Conservation (phyloP, 495 filamentous ascomycete species). For the Lasiosphaeria hispida region DNA sequence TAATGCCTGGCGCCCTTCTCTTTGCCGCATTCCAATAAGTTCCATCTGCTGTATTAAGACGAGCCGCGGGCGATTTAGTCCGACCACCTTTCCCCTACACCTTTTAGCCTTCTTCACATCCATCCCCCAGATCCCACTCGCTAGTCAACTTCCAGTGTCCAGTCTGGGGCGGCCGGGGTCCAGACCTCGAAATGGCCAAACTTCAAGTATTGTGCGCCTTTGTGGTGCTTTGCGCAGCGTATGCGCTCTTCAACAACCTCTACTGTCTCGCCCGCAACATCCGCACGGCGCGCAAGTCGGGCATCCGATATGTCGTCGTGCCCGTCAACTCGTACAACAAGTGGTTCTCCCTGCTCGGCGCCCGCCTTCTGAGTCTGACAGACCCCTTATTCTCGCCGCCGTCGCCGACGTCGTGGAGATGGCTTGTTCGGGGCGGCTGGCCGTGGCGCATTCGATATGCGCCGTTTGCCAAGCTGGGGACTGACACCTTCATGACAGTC, state of each 20-base stretch:
- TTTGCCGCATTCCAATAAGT: no score
- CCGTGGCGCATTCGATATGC: slow-evolving; percentile 24
- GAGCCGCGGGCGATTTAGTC: no score
- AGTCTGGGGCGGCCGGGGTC: no score
- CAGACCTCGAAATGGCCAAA: background rate
- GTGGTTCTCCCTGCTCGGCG: slow-evolving; percentile 4
- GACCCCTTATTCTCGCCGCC: slow-evolving; percentile 37
- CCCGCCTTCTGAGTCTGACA: slow-evolving; percentile 16
- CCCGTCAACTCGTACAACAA: slow-evolving; percentile 17
- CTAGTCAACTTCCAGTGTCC: no score
- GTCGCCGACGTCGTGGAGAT: slow-evolving; percentile 36
- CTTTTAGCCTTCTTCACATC: background rate
- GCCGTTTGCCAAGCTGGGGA: slow-evolving; percentile 26
- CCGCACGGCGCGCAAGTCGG: slow-evolving; percentile 31
- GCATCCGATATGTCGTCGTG: slow-evolving; percentile 34
- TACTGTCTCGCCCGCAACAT: slow-evolving; percentile 30
- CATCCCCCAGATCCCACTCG: no score
- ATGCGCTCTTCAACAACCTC: slow-evolving; percentile 26
- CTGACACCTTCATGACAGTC: slow-evolving; percentile 48
- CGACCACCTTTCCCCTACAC: background rate
- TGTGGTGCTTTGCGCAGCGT: slow-evolving; percentile 7
- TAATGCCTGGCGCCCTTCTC: no score
- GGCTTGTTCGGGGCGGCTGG: slow-evolving; percentile 31
- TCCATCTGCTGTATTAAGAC: no score
- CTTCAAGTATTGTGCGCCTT: background rate